Percentiles rank a stretch among this genome's conserved stretches.
Evolutionary conservation across 768 basidiomycete species (phyloP).

Genomic region (Podaxis sp.): DNA sequence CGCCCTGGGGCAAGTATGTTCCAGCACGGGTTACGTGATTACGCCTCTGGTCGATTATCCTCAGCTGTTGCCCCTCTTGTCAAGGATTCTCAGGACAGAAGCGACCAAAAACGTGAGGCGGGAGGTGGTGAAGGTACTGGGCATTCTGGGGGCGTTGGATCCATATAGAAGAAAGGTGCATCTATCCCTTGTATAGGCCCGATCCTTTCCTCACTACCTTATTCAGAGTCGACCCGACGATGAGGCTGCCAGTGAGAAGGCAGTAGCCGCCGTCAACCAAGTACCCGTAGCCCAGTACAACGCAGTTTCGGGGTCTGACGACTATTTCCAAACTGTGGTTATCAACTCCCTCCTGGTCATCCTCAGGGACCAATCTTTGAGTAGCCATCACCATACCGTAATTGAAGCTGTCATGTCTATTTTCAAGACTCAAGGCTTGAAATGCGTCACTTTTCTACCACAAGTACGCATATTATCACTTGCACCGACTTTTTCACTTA

Average conservation of each 20-base stretch:
- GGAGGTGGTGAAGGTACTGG: conserved; percentile 93
- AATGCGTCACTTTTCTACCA: conserved; percentile 92
- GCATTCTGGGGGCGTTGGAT: conserved; percentile 93
- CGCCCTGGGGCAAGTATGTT: conserved; percentile 93
- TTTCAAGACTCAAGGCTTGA: conserved; percentile 96
- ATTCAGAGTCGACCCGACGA: conserved; percentile 45
- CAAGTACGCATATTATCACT: conserved; percentile 53
- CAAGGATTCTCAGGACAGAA: conserved; percentile 84
- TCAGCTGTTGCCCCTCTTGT: conserved; percentile 81
- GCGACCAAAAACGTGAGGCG: conserved; percentile 65
- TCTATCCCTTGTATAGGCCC: background rate
- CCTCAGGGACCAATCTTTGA: conserved; percentile 85
- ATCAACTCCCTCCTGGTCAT: conserved; percentile 86
- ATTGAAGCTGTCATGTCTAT: conserved; percentile 99
- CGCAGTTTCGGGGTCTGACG: conserved; percentile 71
- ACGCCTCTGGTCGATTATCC: conserved; percentile 89
- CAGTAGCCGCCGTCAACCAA: conserved; percentile 60
- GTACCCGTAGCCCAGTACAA: conserved; percentile 66
- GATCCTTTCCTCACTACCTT: background rate
- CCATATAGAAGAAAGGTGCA: conserved; percentile 90
- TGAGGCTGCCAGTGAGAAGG: conserved; percentile 58
- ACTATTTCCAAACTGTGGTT: conserved; percentile 96
- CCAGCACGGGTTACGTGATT: conserved; percentile 94
- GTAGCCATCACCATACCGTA: conserved; percentile 85
- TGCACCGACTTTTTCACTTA: background rate